Percentiles rank a stretch among this genome's conserved stretches.
Conservation (phyloP, 2,329 filamentous ascomycete species). For the Beauveria brongniartii region DNA sequence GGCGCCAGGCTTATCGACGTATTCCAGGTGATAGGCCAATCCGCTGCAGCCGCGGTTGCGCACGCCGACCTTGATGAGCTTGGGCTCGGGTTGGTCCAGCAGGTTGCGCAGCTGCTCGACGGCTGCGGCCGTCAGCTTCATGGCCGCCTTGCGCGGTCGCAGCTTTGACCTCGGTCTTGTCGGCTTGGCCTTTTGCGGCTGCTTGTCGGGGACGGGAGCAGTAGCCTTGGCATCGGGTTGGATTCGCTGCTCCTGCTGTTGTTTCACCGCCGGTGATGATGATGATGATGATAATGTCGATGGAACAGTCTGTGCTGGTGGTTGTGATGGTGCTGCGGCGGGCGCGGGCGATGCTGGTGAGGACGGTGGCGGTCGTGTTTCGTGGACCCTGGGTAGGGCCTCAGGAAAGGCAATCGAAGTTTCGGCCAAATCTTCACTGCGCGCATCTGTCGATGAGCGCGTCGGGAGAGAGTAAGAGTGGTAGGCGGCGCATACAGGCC, state of each 20-base stretch:
- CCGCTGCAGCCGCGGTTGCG: conserved; percentile 92
- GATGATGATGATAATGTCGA: conserved; percentile 8
- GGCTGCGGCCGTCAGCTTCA: conserved; percentile 74
- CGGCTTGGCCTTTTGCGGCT: conserved; percentile 59
- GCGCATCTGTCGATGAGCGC: conserved; percentile 31
- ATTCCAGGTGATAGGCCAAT: conserved; percentile 87
- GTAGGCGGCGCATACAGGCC: conserved; percentile 30
- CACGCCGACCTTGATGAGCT: conserved; percentile 89
- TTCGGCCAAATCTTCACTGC: conserved; percentile 36
- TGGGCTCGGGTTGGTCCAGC: conserved; percentile 77
- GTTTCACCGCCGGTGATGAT: conserved; percentile 9
- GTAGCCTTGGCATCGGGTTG: conserved; percentile 23
- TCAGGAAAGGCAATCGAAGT: conserved; percentile 39
- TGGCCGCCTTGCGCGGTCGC: conserved; percentile 76
- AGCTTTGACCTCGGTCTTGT: conserved; percentile 28
- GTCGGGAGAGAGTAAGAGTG: conserved; percentile 44
- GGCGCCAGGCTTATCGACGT: conserved; percentile 78
- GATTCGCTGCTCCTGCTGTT: not conserved
- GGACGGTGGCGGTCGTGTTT: conserved; percentile 38
- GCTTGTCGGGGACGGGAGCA: conserved; percentile 48
- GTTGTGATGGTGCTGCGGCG: conserved; percentile 14
- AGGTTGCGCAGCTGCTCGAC: conserved; percentile 70
- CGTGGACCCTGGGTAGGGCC: conserved; percentile 40
- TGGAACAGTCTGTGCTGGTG: conserved; percentile 6
- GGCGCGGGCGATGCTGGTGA: conserved; percentile 14